Conservation (phyloP, 1,284 basidiomycete genomes). For the Irpex sp. region DNA sequence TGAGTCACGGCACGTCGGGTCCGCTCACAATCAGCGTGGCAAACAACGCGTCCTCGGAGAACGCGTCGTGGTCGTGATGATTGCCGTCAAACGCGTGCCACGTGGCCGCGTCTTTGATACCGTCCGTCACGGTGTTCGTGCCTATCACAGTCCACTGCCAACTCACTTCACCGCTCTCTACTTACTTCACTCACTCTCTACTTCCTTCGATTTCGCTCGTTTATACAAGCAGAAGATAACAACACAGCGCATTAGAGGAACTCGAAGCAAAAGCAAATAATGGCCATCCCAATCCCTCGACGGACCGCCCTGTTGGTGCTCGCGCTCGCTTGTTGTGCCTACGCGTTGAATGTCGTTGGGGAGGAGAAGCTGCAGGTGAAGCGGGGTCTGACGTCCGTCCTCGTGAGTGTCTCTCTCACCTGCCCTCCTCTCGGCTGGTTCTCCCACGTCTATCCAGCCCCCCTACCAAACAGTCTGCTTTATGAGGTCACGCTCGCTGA, state of each 20-base stretch:
- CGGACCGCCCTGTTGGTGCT: slow-evolving; percentile 22
- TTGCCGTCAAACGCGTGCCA: too few relatives aligned
- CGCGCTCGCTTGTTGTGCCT: slow-evolving; percentile 20
- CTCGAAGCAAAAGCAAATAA: neutral
- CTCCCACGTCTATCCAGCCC: neutral
- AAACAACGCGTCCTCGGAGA: too few relatives aligned
- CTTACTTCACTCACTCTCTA: too few relatives aligned
- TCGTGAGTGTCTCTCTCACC: slow-evolving; percentile 5
- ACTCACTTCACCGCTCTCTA: too few relatives aligned
- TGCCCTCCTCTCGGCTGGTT: neutral
- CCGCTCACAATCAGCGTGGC: too few relatives aligned
- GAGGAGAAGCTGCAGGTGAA: slow-evolving; percentile 5
- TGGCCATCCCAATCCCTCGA: slow-evolving; percentile 7
- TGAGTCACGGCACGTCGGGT: too few relatives aligned
- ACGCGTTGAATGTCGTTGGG: slow-evolving; percentile 16
- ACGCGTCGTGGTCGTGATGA: too few relatives aligned
- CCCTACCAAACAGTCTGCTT: neutral
- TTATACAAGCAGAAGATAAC: neutral
- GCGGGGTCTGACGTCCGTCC: slow-evolving; percentile 11
- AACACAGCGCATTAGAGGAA: neutral
- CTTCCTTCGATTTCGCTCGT: neutral
- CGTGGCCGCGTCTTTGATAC: too few relatives aligned
- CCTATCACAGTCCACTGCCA: too few relatives aligned
- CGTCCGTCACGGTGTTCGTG: too few relatives aligned
- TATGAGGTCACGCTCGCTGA: neutral